Evolutionary conservation across 805 yeast species (phyloP), one percentile per base, ranked within the genome.

Genomic region (Lipomyces mesembrius): DNA sequence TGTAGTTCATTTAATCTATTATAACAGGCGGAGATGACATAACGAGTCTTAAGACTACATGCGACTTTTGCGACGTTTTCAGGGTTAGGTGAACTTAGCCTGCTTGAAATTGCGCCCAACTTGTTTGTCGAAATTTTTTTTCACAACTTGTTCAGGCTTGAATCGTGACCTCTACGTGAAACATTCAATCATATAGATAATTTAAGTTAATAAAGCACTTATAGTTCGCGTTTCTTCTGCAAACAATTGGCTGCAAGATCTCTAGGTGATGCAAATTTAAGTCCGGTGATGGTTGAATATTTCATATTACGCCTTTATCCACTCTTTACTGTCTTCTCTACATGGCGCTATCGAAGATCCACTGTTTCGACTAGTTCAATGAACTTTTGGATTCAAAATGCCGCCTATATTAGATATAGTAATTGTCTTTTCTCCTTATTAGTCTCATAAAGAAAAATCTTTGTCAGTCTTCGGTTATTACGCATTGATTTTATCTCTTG

Each of bases 351-450:
- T 63, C 66, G 66, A 63, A 63, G 66, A 63, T 63, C 66, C 60
- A 56, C 27, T 34, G 39, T 35, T 63, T 52, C 46, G 20, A 43
- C 49, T 43, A 20, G 22, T 20, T 39, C 60, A n/a, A 58, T 55
- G 59, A 52, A 55, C 59, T 59, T 59, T 63, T 51, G 63, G 66
- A 63, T 63, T 63, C 66, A 63, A 59, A 63, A 63, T 27, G 55
- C 57, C 49, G 66, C 61, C 66, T 46, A 63, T 52, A 53, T 39
- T 25, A 55, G 20, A 54, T 35, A 17, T 11, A 27, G 34, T 37
- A 11, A 8, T 14, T 11, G 14, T 55, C 49, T 39, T 25, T 43
- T 27, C 57, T 43, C 49, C 22, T 17, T 43, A 43, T 43, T 17
- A 3, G 14, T 43, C 49, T 43, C 49, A 43, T 43, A 17, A 43